These are phyloP conservation scores for Strobilomyces echinocephalus DNA, from an alignment of 768 basidiomycete genomes.

Conservation along the genomic window DNA sequence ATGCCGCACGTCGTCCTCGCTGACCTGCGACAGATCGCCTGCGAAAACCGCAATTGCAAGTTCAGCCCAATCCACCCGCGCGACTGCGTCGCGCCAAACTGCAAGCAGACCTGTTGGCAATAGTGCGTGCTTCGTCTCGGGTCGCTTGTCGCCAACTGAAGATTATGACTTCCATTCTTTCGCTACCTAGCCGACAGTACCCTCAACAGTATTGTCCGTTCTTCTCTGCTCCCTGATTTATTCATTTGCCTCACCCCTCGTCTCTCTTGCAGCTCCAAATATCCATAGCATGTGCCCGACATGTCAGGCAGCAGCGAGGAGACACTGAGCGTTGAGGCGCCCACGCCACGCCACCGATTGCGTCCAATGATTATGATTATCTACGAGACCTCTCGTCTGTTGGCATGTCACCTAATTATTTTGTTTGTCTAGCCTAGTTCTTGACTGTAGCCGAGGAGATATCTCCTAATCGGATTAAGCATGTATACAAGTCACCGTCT, in stretches of 20 bases:
- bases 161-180: constrained; percentile 1
- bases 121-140: constrained; percentile 33
- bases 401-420: constrained; percentile 23
- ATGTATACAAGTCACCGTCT: constrained; percentile 3
- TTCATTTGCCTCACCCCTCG: neutral
- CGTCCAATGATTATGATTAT: constrained; percentile 7
- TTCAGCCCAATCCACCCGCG: constrained; percentile 51
- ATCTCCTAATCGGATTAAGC: constrained; percentile 10
- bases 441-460: constrained; percentile 28
- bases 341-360: constrained; percentile 1
- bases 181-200: constrained; percentile 34
- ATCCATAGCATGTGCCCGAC: constrained; percentile 40
- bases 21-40: constrained; percentile 39
- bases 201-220: constrained; percentile 45
- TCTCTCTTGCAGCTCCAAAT: constrained; percentile 34
- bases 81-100: constrained; percentile 38
- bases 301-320: constrained; percentile 31
- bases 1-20: neutral
- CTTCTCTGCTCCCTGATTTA: neutral
- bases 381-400: constrained; percentile 8
- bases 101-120: constrained; percentile 45
- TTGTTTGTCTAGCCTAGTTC: constrained; percentile 19
- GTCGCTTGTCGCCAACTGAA: constrained; percentile 9
- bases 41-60: constrained; percentile 43
- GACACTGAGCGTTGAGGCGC: constrained; percentile 16